Evolutionary conservation across 164 flowering plant genomes (phyloP), one percentile per base, ranked within the genome.

Genomic region (Nymphaea thermarum): DNA sequence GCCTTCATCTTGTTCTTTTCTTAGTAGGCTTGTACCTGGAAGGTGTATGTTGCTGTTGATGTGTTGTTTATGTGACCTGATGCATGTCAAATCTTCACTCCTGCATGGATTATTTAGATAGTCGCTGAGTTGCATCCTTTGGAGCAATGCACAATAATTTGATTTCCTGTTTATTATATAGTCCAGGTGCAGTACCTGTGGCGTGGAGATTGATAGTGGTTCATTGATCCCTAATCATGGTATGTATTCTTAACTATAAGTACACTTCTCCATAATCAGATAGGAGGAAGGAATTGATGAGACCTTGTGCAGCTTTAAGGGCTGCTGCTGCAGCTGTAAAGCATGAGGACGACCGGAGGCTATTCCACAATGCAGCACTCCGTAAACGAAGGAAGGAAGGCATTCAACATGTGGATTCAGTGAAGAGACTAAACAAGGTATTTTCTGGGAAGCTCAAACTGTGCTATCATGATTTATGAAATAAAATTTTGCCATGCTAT

Each of bases 271-370:
- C 42, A 8, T 51, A 8, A 3, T 15, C 8, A 15, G 14, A 51
- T 8, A 8, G 8, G 57, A 8, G 57, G 57, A 10, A 8, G 57
- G 14, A 51, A 15, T 51, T 51, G 65, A 51, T 73, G 60, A 71
- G 69, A 66, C 44, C 67, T 36, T 75, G 44, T 47, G 55, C 84
- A 93, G 98, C 96, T 71, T 77, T 93, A 65, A 86, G 98, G 85
- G 96, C 96, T 70, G 98, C 98, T 2, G 96, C 98, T 69, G 80
- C 85, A 41, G 93, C 96, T 62, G 87, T 93, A 63, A 93, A 83
- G 82, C 84, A 83, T 65, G 96, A 93, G 82, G 96, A 93, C 82
- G 90, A 90, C 65, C 73, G 87, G 45, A 85, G 96, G 72, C 86
- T 89, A 63, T 89, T 93, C 75, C 96, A 89, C 67, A 89, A 85